These are phyloP conservation scores for Apostasia shenzhenica DNA, from an alignment of 106 monocot genomes.

Conservation along the genomic window DNA sequence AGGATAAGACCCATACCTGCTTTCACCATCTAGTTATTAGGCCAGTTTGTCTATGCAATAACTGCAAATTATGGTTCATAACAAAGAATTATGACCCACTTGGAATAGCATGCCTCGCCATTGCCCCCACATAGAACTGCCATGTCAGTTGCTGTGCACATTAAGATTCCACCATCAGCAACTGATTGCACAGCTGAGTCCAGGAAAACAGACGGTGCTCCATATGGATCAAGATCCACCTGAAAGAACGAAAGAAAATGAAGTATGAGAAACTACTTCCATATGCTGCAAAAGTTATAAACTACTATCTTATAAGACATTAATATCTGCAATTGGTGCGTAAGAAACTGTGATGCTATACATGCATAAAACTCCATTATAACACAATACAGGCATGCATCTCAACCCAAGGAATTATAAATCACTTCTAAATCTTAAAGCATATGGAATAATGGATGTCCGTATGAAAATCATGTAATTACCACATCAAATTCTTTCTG, in stretches of 20 bases:
- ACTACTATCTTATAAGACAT: too few species aligned
- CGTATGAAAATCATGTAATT: slow-evolving; percentile 8
- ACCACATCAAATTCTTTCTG: slow-evolving; percentile 94
- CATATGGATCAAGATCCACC: slow-evolving; percentile 99
- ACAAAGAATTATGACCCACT: slow-evolving; percentile 38
- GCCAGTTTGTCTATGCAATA: neutral
- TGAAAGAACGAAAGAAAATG: slow-evolving; percentile 6
- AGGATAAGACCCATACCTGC: slow-evolving; percentile 89
- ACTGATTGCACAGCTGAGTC: slow-evolving; percentile 91
- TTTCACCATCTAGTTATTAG: slow-evolving; percentile 5
- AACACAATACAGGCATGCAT: too few species aligned
- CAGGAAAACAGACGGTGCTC: slow-evolving; percentile 83
- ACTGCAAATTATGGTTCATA: neutral
- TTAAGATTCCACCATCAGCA: slow-evolving; percentile 87
- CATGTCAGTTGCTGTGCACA: slow-evolving; percentile 99
- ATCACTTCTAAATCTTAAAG: neutral
- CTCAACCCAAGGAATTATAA: neutral
- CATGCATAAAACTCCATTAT: too few species aligned
- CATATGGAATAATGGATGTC: neutral
- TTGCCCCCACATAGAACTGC: slow-evolving; percentile 87
- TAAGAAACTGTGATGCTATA: neutral
- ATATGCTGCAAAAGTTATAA: neutral
- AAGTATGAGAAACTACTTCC: neutral
- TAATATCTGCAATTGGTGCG: too few species aligned
- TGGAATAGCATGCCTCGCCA: slow-evolving; percentile 95